Evolutionary conservation across 169 alveolate genomes (phyloP).

Genomic region (Eimeria necatrix): DNA sequence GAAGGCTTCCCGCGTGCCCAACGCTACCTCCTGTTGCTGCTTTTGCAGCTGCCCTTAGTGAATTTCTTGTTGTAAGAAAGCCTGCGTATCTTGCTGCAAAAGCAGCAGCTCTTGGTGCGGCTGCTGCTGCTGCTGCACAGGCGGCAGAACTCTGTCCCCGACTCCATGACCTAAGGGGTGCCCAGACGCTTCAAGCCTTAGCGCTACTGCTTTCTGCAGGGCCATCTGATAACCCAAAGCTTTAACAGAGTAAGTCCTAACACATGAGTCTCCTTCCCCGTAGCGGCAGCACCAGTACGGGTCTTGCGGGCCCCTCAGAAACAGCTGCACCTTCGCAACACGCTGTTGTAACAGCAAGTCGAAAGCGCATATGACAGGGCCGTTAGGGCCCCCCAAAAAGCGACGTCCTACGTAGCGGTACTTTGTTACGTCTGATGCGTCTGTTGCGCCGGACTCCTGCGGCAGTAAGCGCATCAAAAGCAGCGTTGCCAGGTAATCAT

Average conservation of each 20-base stretch:
- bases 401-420: slow-evolving; percentile 33
- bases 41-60: neutral
- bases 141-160: slow-evolving; percentile 35
- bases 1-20: neutral
- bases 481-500: neutral
- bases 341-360: slow-evolving; percentile 66
- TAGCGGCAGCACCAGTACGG: slow-evolving; percentile 71
- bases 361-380: slow-evolving; percentile 60
- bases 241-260: slow-evolving; percentile 17
- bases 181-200: slow-evolving; percentile 65
- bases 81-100: neutral
- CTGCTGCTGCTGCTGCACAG: slow-evolving; percentile 39
- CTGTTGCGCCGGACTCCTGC: neutral
- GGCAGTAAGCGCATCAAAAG: neutral
- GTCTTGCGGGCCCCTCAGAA: slow-evolving; percentile 9
- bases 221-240: slow-evolving; percentile 29
- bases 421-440: neutral
- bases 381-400: slow-evolving; percentile 5
- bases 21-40: slow-evolving; percentile 40
- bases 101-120: slow-evolving; percentile 29
- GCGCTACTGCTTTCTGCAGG: slow-evolving; percentile 32
- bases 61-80: neutral
- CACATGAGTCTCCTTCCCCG: slow-evolving; percentile 57
- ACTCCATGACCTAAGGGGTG: slow-evolving; percentile 69
- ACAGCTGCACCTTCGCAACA: slow-evolving; percentile 70